Evolutionary conservation across 352 stramenopile species (phyloP), one percentile per base, ranked within the genome.

Genomic region (Pythium folliculosum): DNA sequence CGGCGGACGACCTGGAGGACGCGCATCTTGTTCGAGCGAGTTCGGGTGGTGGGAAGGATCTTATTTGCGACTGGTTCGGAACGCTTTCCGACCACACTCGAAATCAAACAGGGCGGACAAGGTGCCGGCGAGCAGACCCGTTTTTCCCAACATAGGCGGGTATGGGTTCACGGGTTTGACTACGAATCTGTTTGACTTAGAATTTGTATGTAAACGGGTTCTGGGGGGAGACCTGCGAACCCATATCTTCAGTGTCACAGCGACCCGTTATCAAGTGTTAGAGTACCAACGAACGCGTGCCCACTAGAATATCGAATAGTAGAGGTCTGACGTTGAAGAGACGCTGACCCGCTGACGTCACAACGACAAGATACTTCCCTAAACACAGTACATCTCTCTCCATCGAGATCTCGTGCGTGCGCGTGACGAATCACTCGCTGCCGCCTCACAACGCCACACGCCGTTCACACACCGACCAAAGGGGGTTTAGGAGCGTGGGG

Each of bases 1-100:
- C 63, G 63, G 63, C 63, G 63, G 23, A 48, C 54, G 48, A 70
- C 25, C 51, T 70, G 63, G 21, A 70, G 38, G 16, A 53, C 63
- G 12, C 63, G 63, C 63, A 70, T 70, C n/a, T 2, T 63, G 27
- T 14, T 27, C n/a, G 30, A 9, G 37, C 27, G 27, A 19, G n/a
- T n/a, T n/a, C n/a, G n/a, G n/a, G n/a, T n/a, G n/a, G n/a, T n/a
- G n/a, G n/a, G n/a, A n/a, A n/a, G n/a, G n/a, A 27, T 17, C 3
- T 23, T 16, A n/a, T 51, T 32, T 32, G 27, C 8, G 19, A 50
- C 27, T 16, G 30, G n/a, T 32, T 44, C 16, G n/a, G 49, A 32
- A 5, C 27, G 27, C 27, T 32, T 32, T 5, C 27, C n/a, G n/a
- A n/a, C n/a, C 32, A 49, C 30, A 27, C 22, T 49, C 35, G 54